Evolutionary conservation across 2,329 filamentous ascomycete genomes (phyloP).

Genomic region (Talaromyces sp.): DNA sequence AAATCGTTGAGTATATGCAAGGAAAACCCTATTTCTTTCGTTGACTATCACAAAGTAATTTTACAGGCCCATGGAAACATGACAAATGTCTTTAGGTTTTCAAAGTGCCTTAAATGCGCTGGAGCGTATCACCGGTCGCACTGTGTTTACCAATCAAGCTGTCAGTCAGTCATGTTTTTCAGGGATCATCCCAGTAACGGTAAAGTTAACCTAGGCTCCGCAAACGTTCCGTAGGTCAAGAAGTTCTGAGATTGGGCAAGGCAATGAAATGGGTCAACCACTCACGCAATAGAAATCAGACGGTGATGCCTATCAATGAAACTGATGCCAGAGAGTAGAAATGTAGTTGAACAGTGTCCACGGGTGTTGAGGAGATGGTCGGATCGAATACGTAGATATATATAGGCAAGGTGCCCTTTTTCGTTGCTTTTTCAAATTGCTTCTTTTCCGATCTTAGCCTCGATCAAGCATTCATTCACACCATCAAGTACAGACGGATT

Average conservation of each 20-base stretch:
- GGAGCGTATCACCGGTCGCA: not conserved
- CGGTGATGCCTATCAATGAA: not conserved
- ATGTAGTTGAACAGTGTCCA: not conserved
- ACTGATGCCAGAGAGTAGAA: not conserved
- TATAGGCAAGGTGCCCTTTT: not conserved
- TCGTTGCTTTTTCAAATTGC: constrained; percentile 1
- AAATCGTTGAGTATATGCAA: not conserved
- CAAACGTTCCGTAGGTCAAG: constrained; percentile 3
- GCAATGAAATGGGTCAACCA: not conserved
- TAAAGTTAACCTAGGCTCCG: not conserved
- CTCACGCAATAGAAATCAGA: constrained; percentile 4
- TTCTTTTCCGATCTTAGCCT: not conserved
- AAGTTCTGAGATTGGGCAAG: not conserved
- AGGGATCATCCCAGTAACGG: constrained; percentile 11
- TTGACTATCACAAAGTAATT: not conserved
- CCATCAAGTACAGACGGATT: not conserved
- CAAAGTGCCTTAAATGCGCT: not conserved
- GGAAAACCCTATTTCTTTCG: not conserved
- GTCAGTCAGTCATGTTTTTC: not conserved
- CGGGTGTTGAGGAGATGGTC: not conserved
- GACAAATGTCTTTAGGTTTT: not conserved
- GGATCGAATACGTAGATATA: not conserved
- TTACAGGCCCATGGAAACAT: not conserved
- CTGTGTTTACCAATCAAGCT: not conserved
- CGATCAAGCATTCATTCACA: not conserved